Evolutionary conservation across 129 eudicot genomes (phyloP).

Genomic region (Arctium minus): DNA sequence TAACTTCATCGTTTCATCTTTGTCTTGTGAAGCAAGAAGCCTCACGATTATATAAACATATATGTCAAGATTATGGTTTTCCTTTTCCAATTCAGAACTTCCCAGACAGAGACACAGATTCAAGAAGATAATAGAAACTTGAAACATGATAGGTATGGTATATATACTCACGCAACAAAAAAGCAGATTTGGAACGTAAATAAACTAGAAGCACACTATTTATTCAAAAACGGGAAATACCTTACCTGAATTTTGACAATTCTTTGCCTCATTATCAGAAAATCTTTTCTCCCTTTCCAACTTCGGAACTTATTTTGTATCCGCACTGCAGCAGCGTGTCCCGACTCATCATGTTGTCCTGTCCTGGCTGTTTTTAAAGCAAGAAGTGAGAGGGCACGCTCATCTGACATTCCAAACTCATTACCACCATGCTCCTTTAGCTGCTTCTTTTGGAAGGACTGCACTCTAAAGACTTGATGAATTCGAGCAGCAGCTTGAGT

Average conservation of each 20-base stretch:
- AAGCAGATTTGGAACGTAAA: not conserved
- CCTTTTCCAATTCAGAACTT: not conserved
- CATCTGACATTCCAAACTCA: constrained; percentile 65
- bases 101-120: not conserved
- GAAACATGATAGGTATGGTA: not conserved
- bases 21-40: too few relatives aligned
- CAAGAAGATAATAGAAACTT: not conserved
- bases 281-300: constrained; percentile 89
- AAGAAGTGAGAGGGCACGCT: constrained; percentile 70
- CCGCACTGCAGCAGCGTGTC: constrained; percentile 79
- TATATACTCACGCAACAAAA: not conserved
- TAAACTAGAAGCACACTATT: not conserved
- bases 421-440: constrained; percentile 52
- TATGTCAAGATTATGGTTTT: too few relatives aligned
- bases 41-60: too few relatives aligned
- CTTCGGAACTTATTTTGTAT: constrained; percentile 90
- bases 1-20: too few relatives aligned
- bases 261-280: constrained; percentile 65
- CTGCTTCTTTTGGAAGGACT: constrained; percentile 89
- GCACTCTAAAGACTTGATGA: constrained; percentile 84
- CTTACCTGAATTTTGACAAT: constrained; percentile 91
- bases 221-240: not conserved
- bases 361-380: constrained; percentile 57
- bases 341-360: constrained; percentile 67
- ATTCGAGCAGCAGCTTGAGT: constrained; percentile 97